Evolutionary conservation across 2,329 filamentous ascomycete genomes (phyloP).

Genomic region (Diaporthe vaccinii): DNA sequence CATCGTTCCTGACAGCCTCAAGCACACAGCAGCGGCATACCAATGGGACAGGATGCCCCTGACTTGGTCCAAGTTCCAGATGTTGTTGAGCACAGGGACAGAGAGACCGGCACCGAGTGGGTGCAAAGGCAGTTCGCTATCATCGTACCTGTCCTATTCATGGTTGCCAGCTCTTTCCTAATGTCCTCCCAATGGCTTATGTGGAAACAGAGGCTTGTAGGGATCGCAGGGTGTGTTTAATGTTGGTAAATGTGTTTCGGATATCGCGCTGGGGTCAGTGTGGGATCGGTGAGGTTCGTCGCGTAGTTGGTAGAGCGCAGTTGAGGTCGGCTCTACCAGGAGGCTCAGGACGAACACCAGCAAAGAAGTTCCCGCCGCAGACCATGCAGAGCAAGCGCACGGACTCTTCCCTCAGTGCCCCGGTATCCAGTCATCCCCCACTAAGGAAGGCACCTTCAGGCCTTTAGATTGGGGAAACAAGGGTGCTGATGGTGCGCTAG

Average conservation of each 20-base stretch:
- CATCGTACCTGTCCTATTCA: constrained; percentile 44
- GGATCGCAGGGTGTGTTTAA: neutral
- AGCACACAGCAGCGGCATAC: neutral
- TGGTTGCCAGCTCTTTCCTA: constrained; percentile 35
- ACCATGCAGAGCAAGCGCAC: constrained; percentile 38
- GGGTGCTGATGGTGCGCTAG: constrained; percentile 17
- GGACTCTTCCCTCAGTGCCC: constrained; percentile 35
- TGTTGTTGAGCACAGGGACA: neutral
- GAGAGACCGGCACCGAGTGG: constrained; percentile 26
- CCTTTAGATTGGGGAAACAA: constrained; percentile 25
- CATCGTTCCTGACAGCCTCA: constrained; percentile 14
- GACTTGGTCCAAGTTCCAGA: neutral
- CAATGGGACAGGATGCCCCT: neutral
- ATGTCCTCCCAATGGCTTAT: constrained; percentile 2
- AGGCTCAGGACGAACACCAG: constrained; percentile 37
- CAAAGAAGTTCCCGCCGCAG: constrained; percentile 39
- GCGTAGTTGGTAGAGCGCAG: constrained; percentile 31
- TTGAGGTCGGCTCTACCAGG: constrained; percentile 29
- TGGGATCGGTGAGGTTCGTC: constrained; percentile 14
- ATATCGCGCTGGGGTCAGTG: neutral
- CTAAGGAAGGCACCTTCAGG: constrained; percentile 10
- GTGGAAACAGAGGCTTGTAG: neutral
- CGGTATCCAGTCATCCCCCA: constrained; percentile 19
- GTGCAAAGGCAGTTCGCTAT: constrained; percentile 36
- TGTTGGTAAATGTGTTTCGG: constrained; percentile 4